Evolutionary conservation across 352 stramenopile species (phyloP).

Genomic region (Phytophthora nicotianae): DNA sequence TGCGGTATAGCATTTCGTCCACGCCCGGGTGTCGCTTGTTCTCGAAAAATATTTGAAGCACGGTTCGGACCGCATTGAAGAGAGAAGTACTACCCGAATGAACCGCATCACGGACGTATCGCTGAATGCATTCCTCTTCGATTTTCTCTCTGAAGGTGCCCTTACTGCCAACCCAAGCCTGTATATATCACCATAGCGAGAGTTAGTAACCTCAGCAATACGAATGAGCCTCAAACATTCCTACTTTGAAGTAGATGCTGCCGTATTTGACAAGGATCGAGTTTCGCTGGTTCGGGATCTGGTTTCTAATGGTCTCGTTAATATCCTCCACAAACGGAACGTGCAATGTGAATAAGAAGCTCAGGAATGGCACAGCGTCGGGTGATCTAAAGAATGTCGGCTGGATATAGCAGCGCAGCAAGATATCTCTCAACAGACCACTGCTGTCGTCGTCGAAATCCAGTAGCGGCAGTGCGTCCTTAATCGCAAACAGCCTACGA

Average conservation of each 20-base stretch:
- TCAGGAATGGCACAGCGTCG: constrained; percentile 83
- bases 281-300: constrained; percentile 83
- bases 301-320: constrained; percentile 88
- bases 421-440: constrained; percentile 74
- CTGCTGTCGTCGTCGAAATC: constrained; percentile 88
- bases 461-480: constrained; percentile 75
- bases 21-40: constrained; percentile 84
- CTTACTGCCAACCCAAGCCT: constrained; percentile 72
- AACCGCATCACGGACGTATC: constrained; percentile 76
- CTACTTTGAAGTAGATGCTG: constrained; percentile 83
- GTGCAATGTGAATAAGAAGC: constrained; percentile 88
- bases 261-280: constrained; percentile 85
- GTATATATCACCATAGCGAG: constrained; percentile 1
- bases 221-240: background rate
- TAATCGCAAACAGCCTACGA: constrained; percentile 74
- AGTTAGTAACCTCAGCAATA: background rate
- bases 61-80: constrained; percentile 64
- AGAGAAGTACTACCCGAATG: constrained; percentile 70
- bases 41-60: constrained; percentile 87
- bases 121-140: constrained; percentile 86
- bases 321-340: constrained; percentile 85
- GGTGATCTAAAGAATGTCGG: constrained; percentile 84
- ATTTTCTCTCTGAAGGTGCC: constrained; percentile 64
- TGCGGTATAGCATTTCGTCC: constrained; percentile 85
- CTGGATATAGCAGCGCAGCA: constrained; percentile 89